A percentile compares a stretch with the other conserved stretches of the same genome.
Conservation (phyloP, 2,329 filamentous ascomycete species). For the Ceratocystis lukuohia region DNA sequence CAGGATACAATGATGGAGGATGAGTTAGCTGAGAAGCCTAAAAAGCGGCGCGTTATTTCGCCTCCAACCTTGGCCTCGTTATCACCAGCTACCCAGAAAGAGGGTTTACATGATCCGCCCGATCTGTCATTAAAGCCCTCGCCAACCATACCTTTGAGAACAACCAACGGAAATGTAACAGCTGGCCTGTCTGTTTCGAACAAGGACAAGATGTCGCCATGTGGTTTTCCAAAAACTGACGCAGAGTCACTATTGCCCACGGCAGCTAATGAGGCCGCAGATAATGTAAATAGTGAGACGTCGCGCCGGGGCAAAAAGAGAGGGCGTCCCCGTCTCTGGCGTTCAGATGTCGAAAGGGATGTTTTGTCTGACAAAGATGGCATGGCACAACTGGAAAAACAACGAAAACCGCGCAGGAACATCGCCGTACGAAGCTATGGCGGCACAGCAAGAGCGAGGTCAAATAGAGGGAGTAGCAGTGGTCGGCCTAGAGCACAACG, state of each 20-base stretch:
- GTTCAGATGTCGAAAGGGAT: background rate
- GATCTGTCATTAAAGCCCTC: background rate
- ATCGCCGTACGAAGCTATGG: background rate
- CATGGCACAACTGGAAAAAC: no score
- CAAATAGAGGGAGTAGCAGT: background rate
- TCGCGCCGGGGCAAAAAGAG: background rate
- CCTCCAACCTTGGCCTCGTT: background rate
- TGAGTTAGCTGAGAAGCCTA: constrained; percentile 5
- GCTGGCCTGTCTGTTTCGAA: background rate
- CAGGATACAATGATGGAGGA: background rate
- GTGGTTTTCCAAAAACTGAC: background rate
- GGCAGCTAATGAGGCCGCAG: background rate
- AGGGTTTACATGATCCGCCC: background rate
- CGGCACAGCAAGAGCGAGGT: background rate
- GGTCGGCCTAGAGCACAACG: background rate
- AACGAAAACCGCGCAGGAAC: background rate
- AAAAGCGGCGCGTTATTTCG: constrained; percentile 7
- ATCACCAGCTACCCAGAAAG: background rate
- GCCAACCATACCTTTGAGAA: background rate
- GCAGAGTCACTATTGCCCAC: background rate
- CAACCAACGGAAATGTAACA: background rate
- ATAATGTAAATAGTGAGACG: background rate
- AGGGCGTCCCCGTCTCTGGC: background rate
- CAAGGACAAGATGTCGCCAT: background rate
- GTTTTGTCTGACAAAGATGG: background rate